These are phyloP conservation scores for Dorcoceras hygrometricum DNA, from an alignment of 257 asterid genomes.

Conservation along the genomic window DNA sequence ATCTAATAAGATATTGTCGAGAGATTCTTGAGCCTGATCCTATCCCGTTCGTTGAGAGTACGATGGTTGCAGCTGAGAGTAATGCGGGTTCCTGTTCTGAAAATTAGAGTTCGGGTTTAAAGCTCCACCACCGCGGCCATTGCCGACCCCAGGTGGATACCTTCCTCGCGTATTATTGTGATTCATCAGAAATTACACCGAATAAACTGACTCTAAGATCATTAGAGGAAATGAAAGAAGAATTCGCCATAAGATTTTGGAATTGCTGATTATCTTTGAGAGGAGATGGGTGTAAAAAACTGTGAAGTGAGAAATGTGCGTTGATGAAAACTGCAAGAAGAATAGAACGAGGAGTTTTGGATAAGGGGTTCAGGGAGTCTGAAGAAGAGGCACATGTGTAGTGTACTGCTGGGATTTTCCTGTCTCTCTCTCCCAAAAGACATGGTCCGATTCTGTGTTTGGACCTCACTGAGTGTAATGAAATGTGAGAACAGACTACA, in stretches of 20 bases:
- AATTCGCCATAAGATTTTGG: background rate
- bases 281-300: too few relatives aligned
- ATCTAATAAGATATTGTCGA: constrained; percentile 83
- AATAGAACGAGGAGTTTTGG: too few relatives aligned
- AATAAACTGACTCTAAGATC: background rate
- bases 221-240: background rate
- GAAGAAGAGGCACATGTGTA: too few relatives aligned
- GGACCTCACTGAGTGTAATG: too few relatives aligned
- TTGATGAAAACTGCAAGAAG: too few relatives aligned
- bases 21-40: constrained; percentile 96
- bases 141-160: constrained; percentile 40
- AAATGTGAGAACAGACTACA: too few relatives aligned
- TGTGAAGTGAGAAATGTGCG: too few relatives aligned
- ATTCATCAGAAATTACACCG: constrained; percentile 18
- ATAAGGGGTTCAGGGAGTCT: too few relatives aligned
- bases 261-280: too few relatives aligned
- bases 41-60: constrained; percentile 18
- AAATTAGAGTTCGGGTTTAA: constrained; percentile 18
- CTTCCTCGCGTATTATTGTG: constrained; percentile 25
- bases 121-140: constrained; percentile 32
- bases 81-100: constrained; percentile 23
- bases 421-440: too few relatives aligned
- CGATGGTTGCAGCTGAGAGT: constrained; percentile 19
- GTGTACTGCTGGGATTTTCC: too few relatives aligned
- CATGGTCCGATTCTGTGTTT: too few relatives aligned